phyloP scores from a whole-genome alignment of 108 stramenopile genomes.

The Fragilariopsis cylindrus region DNA sequence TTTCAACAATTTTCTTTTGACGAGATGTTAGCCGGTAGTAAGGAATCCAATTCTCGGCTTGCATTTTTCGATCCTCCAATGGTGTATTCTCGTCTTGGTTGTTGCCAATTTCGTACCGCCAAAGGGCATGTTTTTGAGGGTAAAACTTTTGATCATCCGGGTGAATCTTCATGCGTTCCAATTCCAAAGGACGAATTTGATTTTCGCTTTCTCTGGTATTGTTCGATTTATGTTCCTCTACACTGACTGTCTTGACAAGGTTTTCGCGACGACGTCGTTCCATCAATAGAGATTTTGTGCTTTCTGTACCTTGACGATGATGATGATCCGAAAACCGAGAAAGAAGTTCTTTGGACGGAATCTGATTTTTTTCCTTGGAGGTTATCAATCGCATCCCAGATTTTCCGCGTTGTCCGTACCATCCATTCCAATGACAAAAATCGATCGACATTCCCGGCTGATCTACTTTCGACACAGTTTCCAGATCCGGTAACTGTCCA shows the following conservation, averaged over 20 bases:
- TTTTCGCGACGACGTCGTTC: constrained; percentile 4
- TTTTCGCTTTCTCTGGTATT: constrained; percentile 9
- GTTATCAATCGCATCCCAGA: constrained; percentile 56
- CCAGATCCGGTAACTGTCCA: constrained; percentile 7
- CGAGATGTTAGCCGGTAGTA: constrained; percentile 55
- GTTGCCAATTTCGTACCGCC: constrained; percentile 57
- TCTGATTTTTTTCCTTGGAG: background rate
- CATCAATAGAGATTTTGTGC: background rate
- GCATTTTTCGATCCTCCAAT: no score
- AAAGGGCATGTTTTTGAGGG: constrained; percentile 56
- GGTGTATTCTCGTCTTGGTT: background rate
- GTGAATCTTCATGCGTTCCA: constrained; percentile 41
- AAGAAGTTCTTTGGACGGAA: constrained; percentile 2
- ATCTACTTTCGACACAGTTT: constrained; percentile 37
- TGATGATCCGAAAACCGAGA: background rate
- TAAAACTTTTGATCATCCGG: constrained; percentile 70
- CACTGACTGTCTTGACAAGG: background rate
- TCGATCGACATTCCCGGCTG: constrained; percentile 43
- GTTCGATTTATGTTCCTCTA: background rate
- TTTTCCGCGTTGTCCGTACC: constrained; percentile 47
- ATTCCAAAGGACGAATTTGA: constrained; percentile 33
- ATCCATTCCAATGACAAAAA: constrained; percentile 72
- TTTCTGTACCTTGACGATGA: background rate
- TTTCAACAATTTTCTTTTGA: constrained; percentile 58
- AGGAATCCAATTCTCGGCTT: constrained; percentile 54